Base-by-base conservation (phyloP, 2,329 filamentous ascomycete genomes). In the Lachnum nothofagi region DNA sequence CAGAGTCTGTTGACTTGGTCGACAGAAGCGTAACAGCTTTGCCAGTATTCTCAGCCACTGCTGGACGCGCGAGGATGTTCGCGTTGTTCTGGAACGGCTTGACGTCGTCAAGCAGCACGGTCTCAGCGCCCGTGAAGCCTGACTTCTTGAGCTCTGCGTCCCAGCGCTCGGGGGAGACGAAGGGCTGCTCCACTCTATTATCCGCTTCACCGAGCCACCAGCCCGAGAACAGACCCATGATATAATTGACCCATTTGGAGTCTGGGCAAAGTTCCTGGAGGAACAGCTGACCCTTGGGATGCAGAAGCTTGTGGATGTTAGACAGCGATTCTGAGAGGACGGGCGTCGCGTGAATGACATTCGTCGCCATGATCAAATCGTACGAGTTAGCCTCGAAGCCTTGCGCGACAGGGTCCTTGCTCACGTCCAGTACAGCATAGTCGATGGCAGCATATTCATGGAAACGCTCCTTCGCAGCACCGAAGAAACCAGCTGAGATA, bases 371-470 rank as follows among this genome's bases (percentile, higher is more conserved):
- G 20, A 62, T 52, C 16, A 62, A 20, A 34, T 62, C 59, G 48
- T 52, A 70, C 10, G 17, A 7, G 1, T 49, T 48, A 2, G 52
- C 59, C 20, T 63, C 61, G 34, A 67, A 69, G 12, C 68, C 68
- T 46, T 70, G 68, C 4, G 48, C 44, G 1, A 43, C 44, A 1
- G 64, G 63, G 24, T 67, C 62, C 24, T 60, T 51, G 39, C 62
- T 60, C 24, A 69, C 64, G 47, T 70, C 63, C 4, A 70, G 59
- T n/a, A 60, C 60, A 44, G 54, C 56, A 53, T 61, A 70, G 10
- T 56, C 54, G 48, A 69, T 61, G 22, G 56, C 53, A 16, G 60
- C 54, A 25, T 49, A 49, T 8, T 33, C 39, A 10, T 46, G 25
- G 23, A 53, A 53, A 12, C 46, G 33, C n/a, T 55, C 38, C 45